Evolutionary conservation across 2,329 filamentous ascomycete genomes (phyloP), one percentile per base, ranked within the genome.

Genomic region (Thelonectria olida): DNA sequence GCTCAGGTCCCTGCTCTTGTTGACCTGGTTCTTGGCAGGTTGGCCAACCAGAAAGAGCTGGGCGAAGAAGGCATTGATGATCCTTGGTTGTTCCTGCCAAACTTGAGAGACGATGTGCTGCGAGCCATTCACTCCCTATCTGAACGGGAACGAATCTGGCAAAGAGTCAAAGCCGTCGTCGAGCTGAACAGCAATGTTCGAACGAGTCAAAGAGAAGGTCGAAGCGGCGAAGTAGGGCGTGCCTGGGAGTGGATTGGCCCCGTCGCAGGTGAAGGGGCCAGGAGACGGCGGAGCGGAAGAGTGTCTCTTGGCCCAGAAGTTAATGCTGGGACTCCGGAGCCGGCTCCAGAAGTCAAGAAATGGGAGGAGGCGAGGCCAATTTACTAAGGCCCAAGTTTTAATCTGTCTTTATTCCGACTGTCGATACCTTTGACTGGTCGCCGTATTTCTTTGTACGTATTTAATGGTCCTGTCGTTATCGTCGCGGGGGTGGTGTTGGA

Each of bases 141-240:
- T 8, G 87, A 93, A 69, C 85, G 96, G 36, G 91, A 96, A 73
- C 86, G 88, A 57, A 82, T 99, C 51, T 99, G 96, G 96, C 85
- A 88, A 65, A 88, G 88, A 50, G 96, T 99, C 19, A 86, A 88
- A 67, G 87, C 84, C 52, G 90, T 98, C 53, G 94, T 99, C 1
- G 96, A 99, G 78, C 89, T 90, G 76, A 99, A 99, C 76, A 91
- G 92, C 62, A 99, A 99, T 73, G 91, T 99, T 15, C 86, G 96
- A 41, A 92, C 86, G 0, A 82, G 85, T 79, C 78, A 94, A 85
- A 80, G 93, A 81, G 80, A 91, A 85, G 78, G 90, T 47, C 79
- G 82, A 54, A 89, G 84, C 67, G 88, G 88, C 31, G 88, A 90
- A 72, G 84, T 91, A 27, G 87, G 86, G 25, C 81, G 87, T 25